Base-by-base conservation (phyloP, 1,284 basidiomycete species). In the Irpex sp. region DNA sequence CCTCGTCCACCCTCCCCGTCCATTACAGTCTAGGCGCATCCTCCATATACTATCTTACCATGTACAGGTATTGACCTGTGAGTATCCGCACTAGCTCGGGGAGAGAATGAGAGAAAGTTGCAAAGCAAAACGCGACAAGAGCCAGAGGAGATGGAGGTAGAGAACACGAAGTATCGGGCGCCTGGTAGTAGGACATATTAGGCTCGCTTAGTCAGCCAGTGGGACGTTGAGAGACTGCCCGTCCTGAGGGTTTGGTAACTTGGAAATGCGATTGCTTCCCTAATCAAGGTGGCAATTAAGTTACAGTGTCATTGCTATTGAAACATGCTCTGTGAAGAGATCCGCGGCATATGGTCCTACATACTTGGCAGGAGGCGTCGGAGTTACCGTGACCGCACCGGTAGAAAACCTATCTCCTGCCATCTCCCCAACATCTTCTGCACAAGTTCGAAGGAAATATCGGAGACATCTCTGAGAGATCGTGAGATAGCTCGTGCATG, bases 91-190 rank as follows among this genome's bases (percentile, higher is more conserved):
- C 17, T 44, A 21, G 40, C 38, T 17, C 5, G 26, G 40, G 31
- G n/a, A n/a, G 54, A 56, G n/a, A 26, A 21, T 19, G 26, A 17
- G 54, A 21, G 54, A 26, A 56, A 19, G 17, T 13, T 13, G 54
- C 17, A 26, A 56, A 13, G 54, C 21, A 15, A 26, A 19, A 34
- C 31, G 31, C 31, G 54, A 56, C 13, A 26, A 57, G 38, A 19
- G 17, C 52, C 5, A 49, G 61, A 57, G 61, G 59, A 37, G 19
- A 58, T 62, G 61, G 48, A 15, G 40, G 61, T 58, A 57, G 15
- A 36, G 57, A 54, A 38, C 44, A 62, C 21, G 31, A 13, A 54
- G 19, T 48, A 34, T 34, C 44, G 19, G 51, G 51, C 51, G 51
- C 15, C 51, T 54, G 51, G 11, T 13, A 21, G 11, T 13, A n/a